Percentiles rank a stretch among this genome's conserved stretches.
phyloP scores from a whole-genome alignment of 2,329 filamentous ascomycete genomes.

The Monosporascus sp. region DNA sequence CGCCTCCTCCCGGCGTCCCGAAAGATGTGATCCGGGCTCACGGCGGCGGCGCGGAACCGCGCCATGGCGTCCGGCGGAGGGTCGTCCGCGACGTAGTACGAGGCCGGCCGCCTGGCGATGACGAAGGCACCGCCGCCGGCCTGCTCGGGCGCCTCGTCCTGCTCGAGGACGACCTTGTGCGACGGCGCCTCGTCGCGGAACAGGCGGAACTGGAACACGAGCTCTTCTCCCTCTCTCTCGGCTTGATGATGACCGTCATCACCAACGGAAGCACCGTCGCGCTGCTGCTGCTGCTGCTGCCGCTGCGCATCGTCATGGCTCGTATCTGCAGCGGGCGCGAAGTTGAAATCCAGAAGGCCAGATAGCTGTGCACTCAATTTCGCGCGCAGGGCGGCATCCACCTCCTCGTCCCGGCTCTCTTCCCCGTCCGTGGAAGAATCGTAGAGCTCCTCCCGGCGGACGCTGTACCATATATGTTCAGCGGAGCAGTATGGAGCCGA shows the following conservation, averaged over 20 bases:
- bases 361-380: slow-evolving; percentile 44
- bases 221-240: slow-evolving; percentile 21
- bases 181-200: slow-evolving; percentile 43
- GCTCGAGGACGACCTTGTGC: slow-evolving; percentile 45
- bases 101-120: slow-evolving; percentile 34
- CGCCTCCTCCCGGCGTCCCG: slow-evolving; percentile 35
- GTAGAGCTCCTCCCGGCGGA: slow-evolving; percentile 50
- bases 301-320: slow-evolving; percentile 4
- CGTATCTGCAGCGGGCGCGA: slow-evolving; percentile 9
- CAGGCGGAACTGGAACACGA: slow-evolving; percentile 52
- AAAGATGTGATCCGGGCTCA: slow-evolving; percentile 48
- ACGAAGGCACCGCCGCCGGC: slow-evolving; percentile 35
- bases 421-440: slow-evolving; percentile 29
- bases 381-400: slow-evolving; percentile 34
- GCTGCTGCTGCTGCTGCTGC: slow-evolving; percentile 6
- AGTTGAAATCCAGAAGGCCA: slow-evolving; percentile 36
- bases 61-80: slow-evolving; percentile 30
- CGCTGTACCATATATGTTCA: slow-evolving; percentile 29
- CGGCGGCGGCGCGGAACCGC: slow-evolving; percentile 40
- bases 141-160: slow-evolving; percentile 32
- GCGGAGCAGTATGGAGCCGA: slow-evolving; percentile 3
- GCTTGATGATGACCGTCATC: slow-evolving; percentile 9
- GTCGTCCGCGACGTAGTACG: slow-evolving; percentile 42
- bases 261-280: slow-evolving; percentile 6
- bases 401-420: slow-evolving; percentile 24